Percentiles rank a stretch among this genome's conserved stretches.
These are phyloP conservation scores for Asterophora parasitica DNA, from an alignment of 768 basidiomycete species.

Conservation along the genomic window DNA sequence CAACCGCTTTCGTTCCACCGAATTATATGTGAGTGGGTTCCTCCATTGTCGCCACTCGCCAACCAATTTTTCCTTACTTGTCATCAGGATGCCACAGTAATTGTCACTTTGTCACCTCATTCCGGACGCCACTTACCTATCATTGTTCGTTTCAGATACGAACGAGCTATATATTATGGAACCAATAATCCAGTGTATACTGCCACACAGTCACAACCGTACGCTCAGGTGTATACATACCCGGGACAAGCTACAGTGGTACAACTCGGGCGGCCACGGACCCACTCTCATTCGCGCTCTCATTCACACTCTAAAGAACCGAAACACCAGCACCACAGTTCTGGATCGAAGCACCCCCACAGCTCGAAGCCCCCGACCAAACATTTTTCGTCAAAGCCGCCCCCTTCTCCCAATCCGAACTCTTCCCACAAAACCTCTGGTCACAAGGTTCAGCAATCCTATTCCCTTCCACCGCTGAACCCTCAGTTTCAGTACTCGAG, in stretches of 20 bases:
- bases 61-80: slow-evolving; percentile 1
- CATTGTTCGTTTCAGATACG: slow-evolving; percentile 8
- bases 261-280: slow-evolving; percentile 3
- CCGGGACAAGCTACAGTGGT: slow-evolving; percentile 2
- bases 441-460: slow-evolving; percentile 1
- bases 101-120: not conserved
- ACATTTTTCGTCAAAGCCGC: slow-evolving; percentile 5
- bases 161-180: slow-evolving; percentile 15
- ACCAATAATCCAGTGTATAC: slow-evolving; percentile 7
- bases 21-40: slow-evolving; percentile 13
- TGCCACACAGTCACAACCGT: slow-evolving; percentile 7
- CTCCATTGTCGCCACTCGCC: not conserved
- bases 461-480: slow-evolving; percentile 9
- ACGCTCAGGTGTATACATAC: slow-evolving; percentile 11
- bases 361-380: slow-evolving; percentile 2
- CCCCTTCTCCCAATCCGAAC: slow-evolving; percentile 2
- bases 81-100: slow-evolving; percentile 16
- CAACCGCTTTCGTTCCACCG: slow-evolving; percentile 12
- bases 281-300: slow-evolving; percentile 15
- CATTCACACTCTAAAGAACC: slow-evolving; percentile 10
- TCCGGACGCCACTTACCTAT: not conserved
- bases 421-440: not conserved
- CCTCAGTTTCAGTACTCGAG: slow-evolving; percentile 64
- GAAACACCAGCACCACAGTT: slow-evolving; percentile 4
- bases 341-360: not conserved